phyloP scores from a whole-genome alignment of 2,329 filamentous ascomycete species.

The Alternaria hordeiaustralica region DNA sequence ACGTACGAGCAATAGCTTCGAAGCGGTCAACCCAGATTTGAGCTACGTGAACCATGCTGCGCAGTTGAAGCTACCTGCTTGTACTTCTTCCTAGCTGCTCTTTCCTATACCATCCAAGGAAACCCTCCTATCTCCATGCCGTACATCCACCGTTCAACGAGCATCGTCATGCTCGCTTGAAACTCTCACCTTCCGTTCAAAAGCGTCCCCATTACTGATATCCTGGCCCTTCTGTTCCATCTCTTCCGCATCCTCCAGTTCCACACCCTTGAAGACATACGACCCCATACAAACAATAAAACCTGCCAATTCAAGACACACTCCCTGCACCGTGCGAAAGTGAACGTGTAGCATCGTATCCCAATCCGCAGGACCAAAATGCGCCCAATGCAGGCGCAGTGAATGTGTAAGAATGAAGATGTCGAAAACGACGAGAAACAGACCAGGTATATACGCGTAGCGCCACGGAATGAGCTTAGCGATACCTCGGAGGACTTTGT shows the following conservation, averaged over 20 bases:
- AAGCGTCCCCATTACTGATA: neutral
- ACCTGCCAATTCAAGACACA: neutral
- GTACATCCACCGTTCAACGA: neutral
- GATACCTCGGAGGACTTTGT: neutral
- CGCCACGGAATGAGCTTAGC: neutral
- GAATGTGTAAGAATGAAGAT: neutral
- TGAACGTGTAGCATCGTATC: neutral
- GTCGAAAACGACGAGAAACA: neutral
- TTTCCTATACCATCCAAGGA: neutral
- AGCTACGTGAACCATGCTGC: neutral
- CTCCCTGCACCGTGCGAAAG: neutral
- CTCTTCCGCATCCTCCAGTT: neutral
- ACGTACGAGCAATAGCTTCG: neutral
- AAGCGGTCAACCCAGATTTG: neutral
- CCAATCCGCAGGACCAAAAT: neutral
- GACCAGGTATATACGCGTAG: neutral
- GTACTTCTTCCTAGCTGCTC: neutral
- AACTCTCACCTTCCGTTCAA: neutral
- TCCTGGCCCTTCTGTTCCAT: accelerated
- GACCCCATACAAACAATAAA: neutral
- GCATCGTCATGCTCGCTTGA: neutral
- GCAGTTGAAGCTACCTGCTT: neutral
- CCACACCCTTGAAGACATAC: neutral
- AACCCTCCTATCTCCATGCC: neutral
- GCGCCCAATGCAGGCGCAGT: neutral